These are phyloP conservation scores for Artemisia argyi DNA, from an alignment of 129 eudicot genomes.

Conservation along the genomic window DNA sequence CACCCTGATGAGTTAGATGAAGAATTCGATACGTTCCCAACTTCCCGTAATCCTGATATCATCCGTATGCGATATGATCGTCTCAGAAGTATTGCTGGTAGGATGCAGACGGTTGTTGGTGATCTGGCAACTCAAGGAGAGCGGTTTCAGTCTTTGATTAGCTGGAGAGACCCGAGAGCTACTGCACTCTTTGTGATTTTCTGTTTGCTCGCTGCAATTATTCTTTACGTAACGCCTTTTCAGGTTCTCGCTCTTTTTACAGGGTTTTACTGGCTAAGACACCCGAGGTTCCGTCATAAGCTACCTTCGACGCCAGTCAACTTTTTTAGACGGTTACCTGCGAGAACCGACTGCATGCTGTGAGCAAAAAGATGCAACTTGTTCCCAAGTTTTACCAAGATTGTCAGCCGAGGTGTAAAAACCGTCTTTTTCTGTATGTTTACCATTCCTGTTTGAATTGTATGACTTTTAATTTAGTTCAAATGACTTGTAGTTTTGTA, in stretches of 20 bases:
- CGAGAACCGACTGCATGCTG: constrained; percentile 14
- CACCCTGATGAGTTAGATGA: constrained; percentile 56
- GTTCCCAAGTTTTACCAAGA: not conserved
- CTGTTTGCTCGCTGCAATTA: not conserved
- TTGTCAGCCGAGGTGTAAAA: not conserved
- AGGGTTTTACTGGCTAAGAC: constrained; percentile 2
- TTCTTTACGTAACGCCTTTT: constrained; percentile 15
- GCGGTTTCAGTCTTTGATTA: constrained; percentile 47
- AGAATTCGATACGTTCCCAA: constrained; percentile 58
- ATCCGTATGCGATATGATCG: constrained; percentile 57
- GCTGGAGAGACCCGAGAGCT: constrained; percentile 68
- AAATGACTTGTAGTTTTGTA: not conserved
- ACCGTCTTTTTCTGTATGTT: not conserved
- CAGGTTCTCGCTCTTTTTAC: constrained; percentile 9
- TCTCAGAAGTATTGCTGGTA: constrained; percentile 41
- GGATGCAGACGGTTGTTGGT: constrained; percentile 55
- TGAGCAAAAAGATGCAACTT: not conserved
- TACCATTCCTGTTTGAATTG: not conserved
- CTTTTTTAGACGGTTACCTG: constrained; percentile 10
- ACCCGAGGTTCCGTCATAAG: constrained; percentile 14
- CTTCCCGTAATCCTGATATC: constrained; percentile 30
- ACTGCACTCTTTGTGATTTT: constrained; percentile 29
- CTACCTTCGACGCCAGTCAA: constrained; percentile 5
- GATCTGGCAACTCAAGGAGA: constrained; percentile 65
- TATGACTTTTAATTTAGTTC: not conserved